These are phyloP conservation scores for Fennellomyces sp. DNA, from an alignment of 371 early-diverging fungal species.

Conservation along the genomic window DNA sequence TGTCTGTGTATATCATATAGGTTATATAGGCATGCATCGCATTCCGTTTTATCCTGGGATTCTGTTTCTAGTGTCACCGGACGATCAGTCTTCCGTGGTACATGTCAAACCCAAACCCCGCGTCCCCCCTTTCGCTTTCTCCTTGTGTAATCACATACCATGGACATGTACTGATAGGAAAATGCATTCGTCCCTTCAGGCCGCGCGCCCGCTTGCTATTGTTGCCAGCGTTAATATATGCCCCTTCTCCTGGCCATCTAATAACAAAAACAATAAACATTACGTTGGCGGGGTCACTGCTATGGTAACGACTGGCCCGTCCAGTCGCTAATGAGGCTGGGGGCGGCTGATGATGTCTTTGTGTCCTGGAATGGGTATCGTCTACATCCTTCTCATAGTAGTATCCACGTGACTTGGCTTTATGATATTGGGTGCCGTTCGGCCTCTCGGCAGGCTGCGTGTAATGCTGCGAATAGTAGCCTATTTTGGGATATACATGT, in stretches of 20 bases:
- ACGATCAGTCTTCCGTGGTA: background rate
- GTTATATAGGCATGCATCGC: constrained; percentile 63
- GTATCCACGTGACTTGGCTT: background rate
- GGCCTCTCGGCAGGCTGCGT: background rate
- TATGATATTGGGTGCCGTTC: background rate
- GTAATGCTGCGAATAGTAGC: background rate
- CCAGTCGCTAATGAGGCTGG: too few species aligned
- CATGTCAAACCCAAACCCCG: constrained; percentile 2
- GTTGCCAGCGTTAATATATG: too few species aligned
- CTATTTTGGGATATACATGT: background rate
- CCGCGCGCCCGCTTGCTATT: background rate
- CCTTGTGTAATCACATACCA: constrained; percentile 16
- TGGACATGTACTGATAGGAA: constrained; percentile 29
- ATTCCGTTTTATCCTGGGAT: constrained; percentile 58
- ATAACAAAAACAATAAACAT: too few species aligned
- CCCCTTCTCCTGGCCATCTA: too few species aligned
- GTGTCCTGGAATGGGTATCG: too few species aligned
- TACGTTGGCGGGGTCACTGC: too few species aligned
- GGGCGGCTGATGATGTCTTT: too few species aligned
- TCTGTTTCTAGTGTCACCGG: constrained; percentile 38
- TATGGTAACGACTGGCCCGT: too few species aligned
- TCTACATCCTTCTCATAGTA: too few species aligned
- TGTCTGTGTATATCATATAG: constrained; percentile 59
- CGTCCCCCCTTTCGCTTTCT: background rate
- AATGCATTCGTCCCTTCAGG: constrained; percentile 7